Percentiles rank a stretch among this genome's conserved stretches.
Conservation (phyloP, 768 basidiomycete genomes). For the Leucogyrophana mollusca region DNA sequence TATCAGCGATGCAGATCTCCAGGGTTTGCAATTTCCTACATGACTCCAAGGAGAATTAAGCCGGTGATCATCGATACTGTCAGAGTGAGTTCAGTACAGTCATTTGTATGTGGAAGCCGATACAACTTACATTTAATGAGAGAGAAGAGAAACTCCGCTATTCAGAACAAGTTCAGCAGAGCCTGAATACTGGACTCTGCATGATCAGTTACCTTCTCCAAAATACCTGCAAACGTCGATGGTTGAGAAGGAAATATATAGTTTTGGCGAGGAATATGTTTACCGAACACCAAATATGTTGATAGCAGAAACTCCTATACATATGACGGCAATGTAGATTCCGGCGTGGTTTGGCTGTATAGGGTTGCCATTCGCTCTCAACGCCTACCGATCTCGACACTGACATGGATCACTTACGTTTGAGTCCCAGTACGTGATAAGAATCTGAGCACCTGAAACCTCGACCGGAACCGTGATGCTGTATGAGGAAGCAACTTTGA, state of each 20-base stretch:
- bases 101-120: neutral
- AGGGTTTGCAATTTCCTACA: neutral
- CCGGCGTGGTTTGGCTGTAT: conserved; percentile 46
- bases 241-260: neutral
- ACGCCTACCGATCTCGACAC: neutral
- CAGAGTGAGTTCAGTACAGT: neutral
- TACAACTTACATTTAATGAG: conserved; percentile 60
- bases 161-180: conserved; percentile 3
- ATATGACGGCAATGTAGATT: conserved; percentile 59
- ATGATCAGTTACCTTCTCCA: conserved; percentile 50
- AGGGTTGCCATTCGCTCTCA: neutral
- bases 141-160: conserved; percentile 67
- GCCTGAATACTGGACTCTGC: neutral
- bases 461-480: conserved; percentile 73
- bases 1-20: neutral
- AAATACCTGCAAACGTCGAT: conserved; percentile 43
- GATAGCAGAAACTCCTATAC: conserved; percentile 55
- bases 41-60: conserved; percentile 51
- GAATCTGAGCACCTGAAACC: conserved; percentile 66
- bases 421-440: conserved; percentile 72
- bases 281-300: conserved; percentile 73
- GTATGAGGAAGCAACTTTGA: neutral
- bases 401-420: conserved; percentile 38
- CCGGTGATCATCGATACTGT: conserved; percentile 59
- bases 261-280: too few relatives aligned